Conservation (phyloP, 352 stramenopile genomes). For the Globisporangium camurandrum region DNA sequence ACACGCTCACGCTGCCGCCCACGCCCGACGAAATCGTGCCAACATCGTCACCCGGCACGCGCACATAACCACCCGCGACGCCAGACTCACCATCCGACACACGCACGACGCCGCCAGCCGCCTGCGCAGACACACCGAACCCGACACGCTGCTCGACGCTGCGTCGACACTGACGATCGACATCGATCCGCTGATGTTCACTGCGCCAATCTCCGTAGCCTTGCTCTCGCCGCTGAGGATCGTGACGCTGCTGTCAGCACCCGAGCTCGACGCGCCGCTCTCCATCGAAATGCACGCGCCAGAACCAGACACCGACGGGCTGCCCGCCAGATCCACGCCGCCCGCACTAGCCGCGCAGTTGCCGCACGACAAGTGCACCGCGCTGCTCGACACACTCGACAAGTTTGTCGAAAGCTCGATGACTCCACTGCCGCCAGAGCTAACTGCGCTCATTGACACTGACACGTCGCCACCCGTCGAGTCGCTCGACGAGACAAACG, state of each 20-base stretch:
- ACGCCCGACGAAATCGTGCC: conserved; percentile 2
- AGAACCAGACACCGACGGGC: background rate
- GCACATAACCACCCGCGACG: background rate
- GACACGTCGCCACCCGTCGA: background rate
- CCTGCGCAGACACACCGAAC: conserved; percentile 2
- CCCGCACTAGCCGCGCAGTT: background rate
- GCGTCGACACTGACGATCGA: too few relatives aligned
- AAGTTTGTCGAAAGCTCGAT: background rate
- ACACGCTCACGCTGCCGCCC: background rate
- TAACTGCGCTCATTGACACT: background rate
- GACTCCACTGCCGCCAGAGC: conserved; percentile 1
- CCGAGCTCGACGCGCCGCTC: background rate
- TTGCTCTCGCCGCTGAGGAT: conserved; percentile 1
- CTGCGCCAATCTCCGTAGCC: background rate
- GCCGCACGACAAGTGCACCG: conserved; percentile 7
- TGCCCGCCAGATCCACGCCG: background rate
- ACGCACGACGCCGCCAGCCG: background rate
- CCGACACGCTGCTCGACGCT: background rate
- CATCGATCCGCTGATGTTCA: conserved; percentile 1
- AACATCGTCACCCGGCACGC: background rate
- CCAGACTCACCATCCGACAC: conserved; percentile 1
- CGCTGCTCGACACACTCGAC: conserved; percentile 10
- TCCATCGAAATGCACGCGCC: conserved; percentile 1
- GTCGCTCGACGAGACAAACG: too few relatives aligned
- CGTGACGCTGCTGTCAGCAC: background rate